Conservation (phyloP, 345 rosid species). For the Chamaenerion angustifolium region DNA sequence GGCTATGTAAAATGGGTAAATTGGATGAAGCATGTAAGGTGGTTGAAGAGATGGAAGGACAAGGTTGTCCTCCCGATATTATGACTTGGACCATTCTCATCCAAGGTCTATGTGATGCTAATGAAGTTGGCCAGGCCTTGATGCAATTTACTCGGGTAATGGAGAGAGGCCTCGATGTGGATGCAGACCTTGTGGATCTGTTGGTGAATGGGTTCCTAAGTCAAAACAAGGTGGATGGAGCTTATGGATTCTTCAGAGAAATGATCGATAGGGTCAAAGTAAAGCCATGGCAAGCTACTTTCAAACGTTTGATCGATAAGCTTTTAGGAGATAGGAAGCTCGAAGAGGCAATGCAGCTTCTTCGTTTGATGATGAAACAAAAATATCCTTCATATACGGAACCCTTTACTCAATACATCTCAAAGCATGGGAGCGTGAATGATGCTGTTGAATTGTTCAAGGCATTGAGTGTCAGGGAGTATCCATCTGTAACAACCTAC, state of each 20-base stretch:
- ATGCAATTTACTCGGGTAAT: conserved; percentile 44
- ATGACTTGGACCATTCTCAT: conserved; percentile 90
- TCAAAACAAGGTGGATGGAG: conserved; percentile 52
- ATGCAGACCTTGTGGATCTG: conserved; percentile 55
- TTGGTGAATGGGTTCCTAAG: conserved; percentile 48
- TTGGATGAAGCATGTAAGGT: conserved; percentile 55
- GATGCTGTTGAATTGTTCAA: conserved; percentile 57
- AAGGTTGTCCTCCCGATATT: conserved; percentile 51
- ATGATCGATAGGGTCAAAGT: conserved; percentile 35
- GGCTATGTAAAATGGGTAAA: conserved; percentile 70
- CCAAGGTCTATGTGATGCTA: conserved; percentile 61
- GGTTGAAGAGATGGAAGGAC: conserved; percentile 52
- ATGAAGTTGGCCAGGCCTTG: conserved; percentile 48
- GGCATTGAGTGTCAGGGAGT: conserved; percentile 43
- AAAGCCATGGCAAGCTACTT: conserved; percentile 79
- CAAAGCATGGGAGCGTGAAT: conserved; percentile 57
- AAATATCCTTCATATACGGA: conserved; percentile 44
- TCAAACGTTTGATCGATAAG: conserved; percentile 48
- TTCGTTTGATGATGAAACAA: conserved; percentile 52
- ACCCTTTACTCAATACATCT: conserved; percentile 46
- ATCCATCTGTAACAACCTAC: conserved; percentile 48
- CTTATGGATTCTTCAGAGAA: conserved; percentile 39
- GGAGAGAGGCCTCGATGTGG: conserved; percentile 34
- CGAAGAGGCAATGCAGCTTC: conserved; percentile 65
- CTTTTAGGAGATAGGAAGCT: conserved; percentile 51